Evolutionary conservation across 805 yeast genomes (phyloP).

Genomic region (Cyberlindnera xylosilytica): DNA sequence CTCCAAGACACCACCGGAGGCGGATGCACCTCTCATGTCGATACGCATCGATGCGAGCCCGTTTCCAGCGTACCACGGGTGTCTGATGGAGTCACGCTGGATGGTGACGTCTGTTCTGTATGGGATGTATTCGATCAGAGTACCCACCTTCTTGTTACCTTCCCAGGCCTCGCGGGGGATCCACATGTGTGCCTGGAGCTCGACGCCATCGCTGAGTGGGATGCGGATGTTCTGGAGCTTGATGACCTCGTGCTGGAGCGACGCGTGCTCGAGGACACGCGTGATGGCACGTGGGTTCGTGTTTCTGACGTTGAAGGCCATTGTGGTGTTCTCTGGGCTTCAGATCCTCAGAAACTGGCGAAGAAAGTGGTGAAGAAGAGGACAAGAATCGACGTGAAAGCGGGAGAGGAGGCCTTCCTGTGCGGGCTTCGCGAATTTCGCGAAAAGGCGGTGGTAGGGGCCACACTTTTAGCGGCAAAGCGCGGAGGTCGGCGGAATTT

Average conservation of each 20-base stretch:
- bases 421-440: too few species aligned
- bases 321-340: constrained; percentile 9
- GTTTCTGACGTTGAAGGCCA: constrained; percentile 43
- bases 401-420: too few species aligned
- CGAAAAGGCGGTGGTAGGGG: too few species aligned
- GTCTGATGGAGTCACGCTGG: constrained; percentile 42
- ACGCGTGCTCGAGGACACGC: constrained; percentile 22
- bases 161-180: constrained; percentile 36
- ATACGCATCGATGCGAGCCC: constrained; percentile 44
- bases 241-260: constrained; percentile 30
- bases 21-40: constrained; percentile 45
- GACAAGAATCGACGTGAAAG: too few species aligned
- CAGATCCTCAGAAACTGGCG: background rate
- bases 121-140: constrained; percentile 43
- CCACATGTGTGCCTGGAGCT: constrained; percentile 42
- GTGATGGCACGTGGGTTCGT: constrained; percentile 28
- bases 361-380: too few species aligned
- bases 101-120: constrained; percentile 44
- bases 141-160: constrained; percentile 32
- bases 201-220: constrained; percentile 37
- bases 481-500: too few species aligned
- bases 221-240: constrained; percentile 36
- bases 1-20: constrained; percentile 38
- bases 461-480: too few species aligned
- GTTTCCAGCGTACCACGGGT: constrained; percentile 44